Evolutionary conservation across 371 early-diverging fungal species (phyloP).

Genomic region (Dinochytrium kinnereticum): DNA sequence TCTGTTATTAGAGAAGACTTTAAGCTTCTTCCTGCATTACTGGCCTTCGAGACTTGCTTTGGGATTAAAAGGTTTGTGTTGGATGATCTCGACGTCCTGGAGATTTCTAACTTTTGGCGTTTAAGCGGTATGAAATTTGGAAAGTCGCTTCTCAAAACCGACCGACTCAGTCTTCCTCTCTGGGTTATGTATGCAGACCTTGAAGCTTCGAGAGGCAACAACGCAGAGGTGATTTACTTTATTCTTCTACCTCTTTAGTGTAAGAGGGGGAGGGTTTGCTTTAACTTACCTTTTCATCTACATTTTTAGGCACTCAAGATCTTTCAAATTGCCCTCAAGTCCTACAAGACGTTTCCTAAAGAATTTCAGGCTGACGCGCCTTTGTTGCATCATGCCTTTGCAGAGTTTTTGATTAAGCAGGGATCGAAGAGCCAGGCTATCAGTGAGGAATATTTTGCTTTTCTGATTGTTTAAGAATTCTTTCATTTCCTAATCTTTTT

Average conservation of each 20-base stretch:
- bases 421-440: not conserved
- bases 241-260: slow-evolving; percentile 11
- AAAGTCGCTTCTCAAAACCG: slow-evolving; percentile 61
- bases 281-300: not conserved
- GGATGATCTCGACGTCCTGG: too few relatives aligned
- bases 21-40: slow-evolving; percentile 50
- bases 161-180: slow-evolving; percentile 62
- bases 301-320: slow-evolving; percentile 68
- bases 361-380: slow-evolving; percentile 52
- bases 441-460: not conserved
- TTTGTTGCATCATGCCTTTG: slow-evolving; percentile 60
- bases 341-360: slow-evolving; percentile 55
- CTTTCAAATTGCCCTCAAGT: slow-evolving; percentile 61
- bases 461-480: not conserved
- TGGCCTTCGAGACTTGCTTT: slow-evolving; percentile 53
- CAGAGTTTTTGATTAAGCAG: slow-evolving; percentile 47
- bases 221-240: slow-evolving; percentile 48
- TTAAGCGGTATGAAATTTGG: slow-evolving; percentile 54
- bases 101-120: not conserved
- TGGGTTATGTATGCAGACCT: slow-evolving; percentile 75
- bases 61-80: slow-evolving; percentile 27
- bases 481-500: not conserved
- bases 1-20: slow-evolving; percentile 35
- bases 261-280: too few relatives aligned
- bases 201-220: slow-evolving; percentile 58